These are phyloP conservation scores for Zygnema cylindricum DNA, from an alignment of 139 green algal genomes.

Conservation along the genomic window DNA sequence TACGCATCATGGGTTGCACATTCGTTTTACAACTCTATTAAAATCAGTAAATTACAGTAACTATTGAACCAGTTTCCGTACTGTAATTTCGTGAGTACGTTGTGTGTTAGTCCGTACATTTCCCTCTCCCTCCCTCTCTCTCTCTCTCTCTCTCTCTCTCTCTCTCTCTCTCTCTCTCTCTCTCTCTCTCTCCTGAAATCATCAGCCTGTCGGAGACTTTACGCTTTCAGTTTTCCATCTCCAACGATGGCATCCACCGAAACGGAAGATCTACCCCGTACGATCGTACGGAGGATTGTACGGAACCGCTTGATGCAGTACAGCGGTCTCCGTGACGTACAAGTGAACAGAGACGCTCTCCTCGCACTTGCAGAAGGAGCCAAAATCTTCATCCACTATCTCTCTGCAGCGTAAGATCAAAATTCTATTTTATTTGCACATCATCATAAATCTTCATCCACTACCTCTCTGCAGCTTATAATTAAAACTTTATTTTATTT, in stretches of 20 bases:
- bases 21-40: constrained; percentile 25
- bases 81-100: too few species aligned
- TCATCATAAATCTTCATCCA: constrained; percentile 81
- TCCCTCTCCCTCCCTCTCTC: too few species aligned
- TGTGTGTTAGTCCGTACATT: too few species aligned
- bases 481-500: neutral
- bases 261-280: constrained; percentile 71
- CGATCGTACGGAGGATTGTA: constrained; percentile 81
- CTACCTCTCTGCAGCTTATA: constrained; percentile 77
- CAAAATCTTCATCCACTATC: constrained; percentile 89
- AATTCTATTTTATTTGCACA: neutral
- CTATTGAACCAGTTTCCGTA: constrained; percentile 14
- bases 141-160: too few species aligned
- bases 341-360: constrained; percentile 75
- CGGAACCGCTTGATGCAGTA: constrained; percentile 74
- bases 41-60: constrained; percentile 30
- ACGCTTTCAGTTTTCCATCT: too few species aligned
- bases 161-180: too few species aligned
- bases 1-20: too few species aligned
- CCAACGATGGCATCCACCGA: neutral
- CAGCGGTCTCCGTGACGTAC: constrained; percentile 49
- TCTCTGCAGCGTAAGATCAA: constrained; percentile 72
- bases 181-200: too few species aligned
- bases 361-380: constrained; percentile 78
- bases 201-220: too few species aligned